A percentile compares a stretch with the other conserved stretches of the same genome.
Evolutionary conservation across 768 basidiomycete genomes (phyloP).

Genomic region (Hygrophoropsis aurantiaca): DNA sequence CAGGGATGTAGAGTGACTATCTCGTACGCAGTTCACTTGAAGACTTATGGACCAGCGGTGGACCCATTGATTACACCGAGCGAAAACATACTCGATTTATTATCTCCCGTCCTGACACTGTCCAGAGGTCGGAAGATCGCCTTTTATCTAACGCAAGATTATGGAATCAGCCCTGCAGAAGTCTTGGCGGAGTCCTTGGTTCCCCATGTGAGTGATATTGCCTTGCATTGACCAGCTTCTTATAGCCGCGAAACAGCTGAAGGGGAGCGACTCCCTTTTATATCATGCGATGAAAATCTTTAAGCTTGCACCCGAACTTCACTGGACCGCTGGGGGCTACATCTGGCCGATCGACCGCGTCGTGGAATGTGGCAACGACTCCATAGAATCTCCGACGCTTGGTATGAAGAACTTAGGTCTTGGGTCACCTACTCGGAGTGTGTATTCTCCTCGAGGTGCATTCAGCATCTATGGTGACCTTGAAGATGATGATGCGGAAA

Average conservation of each 20-base stretch:
- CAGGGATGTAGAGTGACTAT: constrained; percentile 69
- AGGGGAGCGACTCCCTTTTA: constrained; percentile 72
- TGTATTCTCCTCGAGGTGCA: constrained; percentile 40
- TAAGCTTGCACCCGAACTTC: constrained; percentile 72
- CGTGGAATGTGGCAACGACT: constrained; percentile 59
- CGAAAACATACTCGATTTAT: constrained; percentile 68
- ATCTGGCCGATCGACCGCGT: constrained; percentile 75
- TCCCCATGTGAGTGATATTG: constrained; percentile 54
- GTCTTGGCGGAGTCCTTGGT: constrained; percentile 68
- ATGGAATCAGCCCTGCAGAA: constrained; percentile 69
- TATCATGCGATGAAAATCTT: constrained; percentile 77
- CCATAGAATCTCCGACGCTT: constrained; percentile 24
- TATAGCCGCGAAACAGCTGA: constrained; percentile 46
- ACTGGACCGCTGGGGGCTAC: constrained; percentile 82
- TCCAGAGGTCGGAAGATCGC: constrained; percentile 71
- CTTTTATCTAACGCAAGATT: constrained; percentile 69
- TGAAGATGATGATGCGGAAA: constrained; percentile 36
- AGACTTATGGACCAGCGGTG: constrained; percentile 61
- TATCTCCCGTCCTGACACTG: constrained; percentile 71
- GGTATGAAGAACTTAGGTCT: constrained; percentile 26
- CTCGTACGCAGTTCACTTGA: constrained; percentile 70
- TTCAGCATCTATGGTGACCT: constrained; percentile 46
- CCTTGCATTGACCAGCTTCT: background rate
- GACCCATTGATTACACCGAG: constrained; percentile 72
- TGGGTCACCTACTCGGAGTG: constrained; percentile 19